These are phyloP conservation scores for Pseudotsuga menziesii DNA, from an alignment of 75 land plant genomes.

Conservation along the genomic window DNA sequence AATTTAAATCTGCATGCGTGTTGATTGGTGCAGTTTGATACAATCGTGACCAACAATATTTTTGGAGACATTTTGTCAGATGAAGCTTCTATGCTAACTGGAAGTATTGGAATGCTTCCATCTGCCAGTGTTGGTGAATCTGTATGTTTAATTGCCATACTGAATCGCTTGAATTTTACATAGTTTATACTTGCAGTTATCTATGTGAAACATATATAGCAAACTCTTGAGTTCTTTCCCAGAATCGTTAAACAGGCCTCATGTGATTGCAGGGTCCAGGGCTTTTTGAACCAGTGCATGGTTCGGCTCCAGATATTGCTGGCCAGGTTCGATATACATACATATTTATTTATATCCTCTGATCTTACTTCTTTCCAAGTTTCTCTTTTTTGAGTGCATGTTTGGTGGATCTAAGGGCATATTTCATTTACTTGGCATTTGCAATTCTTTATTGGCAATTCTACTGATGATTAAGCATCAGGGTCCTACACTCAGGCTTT, in stretches of 20 bases:
- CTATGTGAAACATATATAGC: background rate
- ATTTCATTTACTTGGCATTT: background rate
- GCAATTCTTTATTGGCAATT: background rate
- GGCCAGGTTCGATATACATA: no score
- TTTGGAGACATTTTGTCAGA: slow-evolving; percentile 97
- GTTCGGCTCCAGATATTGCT: slow-evolving; percentile 99
- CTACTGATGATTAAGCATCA: background rate
- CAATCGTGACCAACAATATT: slow-evolving; percentile 95
- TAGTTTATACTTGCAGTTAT: background rate
- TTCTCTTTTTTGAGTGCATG: background rate
- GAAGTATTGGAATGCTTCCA: slow-evolving; percentile 99
- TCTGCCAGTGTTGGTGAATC: slow-evolving; percentile 87
- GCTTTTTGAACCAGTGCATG: slow-evolving; percentile 97
- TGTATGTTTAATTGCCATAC: slow-evolving; percentile 26
- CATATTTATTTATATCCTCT: background rate
- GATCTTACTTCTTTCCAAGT: background rate
- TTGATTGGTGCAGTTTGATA: slow-evolving; percentile 76
- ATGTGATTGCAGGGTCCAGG: slow-evolving; percentile 79
- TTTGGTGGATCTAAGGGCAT: background rate
- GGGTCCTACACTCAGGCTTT: background rate
- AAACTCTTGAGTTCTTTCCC: slow-evolving; percentile 1
- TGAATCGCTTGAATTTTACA: background rate
- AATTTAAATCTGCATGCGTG: background rate
- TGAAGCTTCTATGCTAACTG: slow-evolving; percentile 96
- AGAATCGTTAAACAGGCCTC: background rate